Conservation (phyloP, 352 stramenopile species). For the Pilasporangium apinafurcum region DNA sequence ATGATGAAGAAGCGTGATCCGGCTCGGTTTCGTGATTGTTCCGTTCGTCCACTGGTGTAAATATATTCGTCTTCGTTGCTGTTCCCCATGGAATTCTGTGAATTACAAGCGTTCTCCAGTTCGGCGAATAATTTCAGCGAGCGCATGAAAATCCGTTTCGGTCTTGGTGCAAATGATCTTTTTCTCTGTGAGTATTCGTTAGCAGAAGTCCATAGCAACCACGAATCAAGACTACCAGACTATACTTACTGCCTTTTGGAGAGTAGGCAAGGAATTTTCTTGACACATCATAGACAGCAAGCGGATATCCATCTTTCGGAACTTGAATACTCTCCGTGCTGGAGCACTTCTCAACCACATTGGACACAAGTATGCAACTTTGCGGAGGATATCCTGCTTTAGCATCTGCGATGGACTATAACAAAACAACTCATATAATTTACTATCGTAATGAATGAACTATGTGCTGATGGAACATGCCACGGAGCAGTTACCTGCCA, state of each 20-base stretch:
- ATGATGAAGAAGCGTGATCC: conserved; percentile 24
- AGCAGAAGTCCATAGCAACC: neutral
- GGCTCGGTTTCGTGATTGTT: conserved; percentile 47
- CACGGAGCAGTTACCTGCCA: conserved; percentile 18
- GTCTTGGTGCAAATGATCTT: conserved; percentile 16
- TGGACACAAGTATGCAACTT: conserved; percentile 11
- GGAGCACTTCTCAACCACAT: conserved; percentile 15
- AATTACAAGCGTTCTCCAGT: conserved; percentile 9
- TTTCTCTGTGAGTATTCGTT: conserved; percentile 8
- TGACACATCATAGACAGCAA: conserved; percentile 22
- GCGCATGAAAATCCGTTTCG: conserved; percentile 12
- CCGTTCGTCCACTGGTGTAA: conserved; percentile 20
- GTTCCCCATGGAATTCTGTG: neutral
- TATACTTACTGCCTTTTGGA: conserved; percentile 12
- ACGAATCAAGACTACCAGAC: neutral
- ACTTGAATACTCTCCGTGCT: conserved; percentile 10
- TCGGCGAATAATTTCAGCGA: conserved; percentile 13
- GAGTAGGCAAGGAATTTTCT: conserved; percentile 6
- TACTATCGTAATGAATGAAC: neutral
- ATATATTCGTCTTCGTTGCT: neutral
- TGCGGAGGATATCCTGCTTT: conserved; percentile 22
- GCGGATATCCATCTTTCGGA: conserved; percentile 18
- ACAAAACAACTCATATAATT: no score
- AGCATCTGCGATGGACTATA: conserved; percentile 22
- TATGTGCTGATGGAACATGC: neutral